Base-by-base conservation (phyloP, 2,329 filamentous ascomycete genomes). In the Hypoxylon rubiginosum region DNA sequence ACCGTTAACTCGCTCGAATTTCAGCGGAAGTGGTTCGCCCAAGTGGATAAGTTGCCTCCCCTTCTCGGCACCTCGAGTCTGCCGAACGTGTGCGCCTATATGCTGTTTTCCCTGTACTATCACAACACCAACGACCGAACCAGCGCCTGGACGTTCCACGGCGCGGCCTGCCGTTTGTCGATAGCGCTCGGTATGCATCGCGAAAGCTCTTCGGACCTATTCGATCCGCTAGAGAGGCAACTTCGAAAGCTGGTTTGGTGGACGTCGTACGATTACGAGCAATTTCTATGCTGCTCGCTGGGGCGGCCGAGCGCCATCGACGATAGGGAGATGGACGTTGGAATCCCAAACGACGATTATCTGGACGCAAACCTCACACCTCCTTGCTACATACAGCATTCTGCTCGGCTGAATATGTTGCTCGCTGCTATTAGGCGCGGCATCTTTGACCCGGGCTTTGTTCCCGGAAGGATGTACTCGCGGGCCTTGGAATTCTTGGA, bases 131-230 rank as follows among this genome's bases (percentile, higher is more conserved):
- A 80, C 11, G 80, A 82, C 62, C 74, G 79, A 28, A 82, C 79
- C 34, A 79, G 76, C 54, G 77, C 79, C 0, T 82, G 79, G 75
- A 75, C 80, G 53, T 72, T 81, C 2, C 75, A 82, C 9, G 80
- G 80, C 2, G 76, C 78, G 34, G 80, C 78, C 8, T 79, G 79
- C 11, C 77, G 80, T 13, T 79, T 82, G 75, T 79, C 80, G 2
- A 79, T 81, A 58, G 80, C 79, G 13, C 74, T 82, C 56, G 81
- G 81, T 3, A 80, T 83, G 78, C 81, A 83, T 64, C 76, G 80
- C 32, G 80, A 82, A 66, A 77, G 74, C 28, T 74, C 77, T 0
- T 78, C 77, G n/a, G 71, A 74, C 34, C 75, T 78, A 1, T 80
- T 82, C 56, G 76, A 80, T 9, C 59, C 67, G 19, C 49, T 73